Evolutionary conservation across 23 red algal species (phyloP), one percentile per base, ranked within the genome.

Genomic region (Gracilaria vermiculophylla): DNA sequence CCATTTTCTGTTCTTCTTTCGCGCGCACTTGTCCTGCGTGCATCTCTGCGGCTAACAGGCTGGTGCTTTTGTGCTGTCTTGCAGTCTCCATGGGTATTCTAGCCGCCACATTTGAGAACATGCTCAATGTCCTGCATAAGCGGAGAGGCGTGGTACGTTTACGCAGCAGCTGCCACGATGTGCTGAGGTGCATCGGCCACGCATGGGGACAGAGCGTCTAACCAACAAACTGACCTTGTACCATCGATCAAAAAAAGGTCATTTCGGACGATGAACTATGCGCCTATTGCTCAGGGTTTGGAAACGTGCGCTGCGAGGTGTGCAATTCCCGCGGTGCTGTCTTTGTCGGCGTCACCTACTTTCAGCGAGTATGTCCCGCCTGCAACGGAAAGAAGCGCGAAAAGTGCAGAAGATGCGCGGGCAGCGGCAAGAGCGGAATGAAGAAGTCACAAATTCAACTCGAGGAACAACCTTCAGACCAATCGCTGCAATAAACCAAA

Each of bases 51-150:
- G 36, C 9, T 40, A 48, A 29, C 21, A 20, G 11, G 16, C 42
- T 41, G 14, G 33, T 19, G 3, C 45, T 78, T 16, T 78, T 34
- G 9, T 55, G 7, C 24, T 55, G 6, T n/a, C 37, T 78, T 35
- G 27, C 5, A 80, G 76, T 80, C 13, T 80, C 76, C 17, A 41
- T 80, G 5, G 76, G 76, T 42, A 80, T 80, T 60, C 76, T 80
- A 21, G 76, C 44, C 53, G 76, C 76, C 48, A 80, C 76, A 31
- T 80, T 80, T 40, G 76, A 80, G 41, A 80, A 80, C 19, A 80
- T 80, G 76, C 76, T 80, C 25, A 80, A 80, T 40, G 76, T 80
- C 12, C 23, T 80, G 17, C 34, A 80, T 25, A 80, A 62, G 28
- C n/a, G 53, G 33, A 56, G 53, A 47, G 37, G 76, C 60, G 15